A percentile compares a stretch with the other conserved stretches of the same genome.
phyloP scores from a whole-genome alignment of 305 asterid species.

The Fraxinus paxiana region DNA sequence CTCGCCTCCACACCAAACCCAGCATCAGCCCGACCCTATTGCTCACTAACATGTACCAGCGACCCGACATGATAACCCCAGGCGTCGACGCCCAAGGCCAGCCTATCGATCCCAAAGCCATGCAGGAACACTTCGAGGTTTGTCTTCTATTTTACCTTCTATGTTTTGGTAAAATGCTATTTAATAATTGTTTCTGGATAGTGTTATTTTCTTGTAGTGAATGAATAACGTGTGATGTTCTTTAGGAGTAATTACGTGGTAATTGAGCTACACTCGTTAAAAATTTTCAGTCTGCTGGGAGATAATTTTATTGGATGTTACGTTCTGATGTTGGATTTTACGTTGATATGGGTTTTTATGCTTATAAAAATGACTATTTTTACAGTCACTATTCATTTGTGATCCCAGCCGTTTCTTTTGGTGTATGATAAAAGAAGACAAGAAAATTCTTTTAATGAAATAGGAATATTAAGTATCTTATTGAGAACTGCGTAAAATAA shows the following conservation, averaged over 20 bases:
- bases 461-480: too few species aligned
- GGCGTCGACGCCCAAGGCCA: slow-evolving; percentile 85
- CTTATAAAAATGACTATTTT: background rate
- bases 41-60: slow-evolving; percentile 87
- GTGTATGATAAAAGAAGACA: background rate
- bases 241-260: background rate
- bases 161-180: background rate
- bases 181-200: background rate
- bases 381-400: background rate
- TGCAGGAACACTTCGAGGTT: slow-evolving; percentile 93
- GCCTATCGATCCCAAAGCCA: slow-evolving; percentile 64
- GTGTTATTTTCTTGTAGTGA: background rate
- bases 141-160: background rate
- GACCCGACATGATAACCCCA: slow-evolving; percentile 93
- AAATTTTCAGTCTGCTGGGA: background rate
- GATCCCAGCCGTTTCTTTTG: background rate
- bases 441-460: too few species aligned
- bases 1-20: slow-evolving; percentile 94
- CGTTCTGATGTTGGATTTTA: background rate
- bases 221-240: background rate
- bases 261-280: background rate
- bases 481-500: background rate
- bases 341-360: background rate
- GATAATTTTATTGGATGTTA: background rate
- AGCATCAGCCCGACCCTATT: slow-evolving; percentile 86